A percentile compares a stretch with the other conserved stretches of the same genome.
phyloP scores from a whole-genome alignment of 2,329 filamentous ascomycete species.

The Talaromyces sp. region DNA sequence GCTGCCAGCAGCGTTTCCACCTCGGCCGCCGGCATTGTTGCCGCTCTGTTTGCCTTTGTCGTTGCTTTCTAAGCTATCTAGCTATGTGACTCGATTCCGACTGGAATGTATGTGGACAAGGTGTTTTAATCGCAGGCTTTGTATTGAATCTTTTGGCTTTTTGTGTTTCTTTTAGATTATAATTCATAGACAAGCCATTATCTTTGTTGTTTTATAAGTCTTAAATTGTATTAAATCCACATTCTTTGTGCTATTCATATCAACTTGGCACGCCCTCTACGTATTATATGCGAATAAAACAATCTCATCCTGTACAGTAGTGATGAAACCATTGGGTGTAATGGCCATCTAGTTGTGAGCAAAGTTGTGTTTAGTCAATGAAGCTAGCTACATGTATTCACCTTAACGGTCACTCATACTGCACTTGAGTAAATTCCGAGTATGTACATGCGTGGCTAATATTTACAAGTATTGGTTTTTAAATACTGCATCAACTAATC shows the following conservation, averaged over 20 bases:
- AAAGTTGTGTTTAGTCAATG: no score
- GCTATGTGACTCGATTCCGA: not conserved
- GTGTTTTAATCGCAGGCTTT: not conserved
- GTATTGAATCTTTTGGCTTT: not conserved
- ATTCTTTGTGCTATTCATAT: no score
- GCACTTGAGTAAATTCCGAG: no score
- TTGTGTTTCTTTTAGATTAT: not conserved
- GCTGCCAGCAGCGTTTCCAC: conserved; percentile 13
- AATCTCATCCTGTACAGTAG: no score
- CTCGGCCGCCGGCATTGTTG: conserved; percentile 13
- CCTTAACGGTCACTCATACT: no score
- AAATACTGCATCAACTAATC: not conserved
- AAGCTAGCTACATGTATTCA: no score
- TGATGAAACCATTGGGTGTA: no score
- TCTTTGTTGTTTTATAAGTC: not conserved
- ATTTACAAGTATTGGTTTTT: not conserved
- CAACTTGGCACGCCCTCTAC: no score
- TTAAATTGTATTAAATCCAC: no score
- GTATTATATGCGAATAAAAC: no score
- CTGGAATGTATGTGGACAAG: not conserved
- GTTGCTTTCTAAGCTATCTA: conserved; percentile 8
- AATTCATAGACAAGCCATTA: not conserved
- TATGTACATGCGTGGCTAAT: not conserved
- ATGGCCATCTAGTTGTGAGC: no score
- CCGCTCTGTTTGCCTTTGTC: conserved; percentile 10